A percentile compares a stretch with the other conserved stretches of the same genome.
Evolutionary conservation across 2,329 filamentous ascomycete species (phyloP).

Genomic region (Nemania sp.): DNA sequence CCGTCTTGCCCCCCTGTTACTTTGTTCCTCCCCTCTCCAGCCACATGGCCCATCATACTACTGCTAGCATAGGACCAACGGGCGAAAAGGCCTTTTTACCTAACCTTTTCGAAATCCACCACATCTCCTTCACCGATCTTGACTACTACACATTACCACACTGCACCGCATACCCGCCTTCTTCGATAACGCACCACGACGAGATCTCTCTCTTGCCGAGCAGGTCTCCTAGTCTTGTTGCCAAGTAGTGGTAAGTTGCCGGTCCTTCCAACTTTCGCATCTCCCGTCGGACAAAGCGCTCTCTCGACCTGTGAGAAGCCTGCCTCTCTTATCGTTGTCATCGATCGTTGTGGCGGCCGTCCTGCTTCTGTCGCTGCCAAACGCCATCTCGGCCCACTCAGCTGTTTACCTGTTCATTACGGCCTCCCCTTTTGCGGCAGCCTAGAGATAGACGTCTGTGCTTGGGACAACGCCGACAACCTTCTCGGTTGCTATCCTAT

Average conservation of each 20-base stretch:
- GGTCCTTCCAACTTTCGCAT: slow-evolving; percentile 11
- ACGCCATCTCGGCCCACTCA: slow-evolving; percentile 28
- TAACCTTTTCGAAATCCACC: slow-evolving; percentile 38
- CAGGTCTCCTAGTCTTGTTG: slow-evolving; percentile 44
- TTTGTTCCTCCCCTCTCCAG: slow-evolving; percentile 33
- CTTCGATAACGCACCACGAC: slow-evolving; percentile 40
- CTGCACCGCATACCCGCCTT: slow-evolving; percentile 35
- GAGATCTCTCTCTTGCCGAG: slow-evolving; percentile 44
- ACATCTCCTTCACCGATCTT: slow-evolving; percentile 43
- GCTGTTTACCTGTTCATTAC: slow-evolving; percentile 36
- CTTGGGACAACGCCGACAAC: slow-evolving; percentile 12
- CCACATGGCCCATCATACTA: slow-evolving; percentile 36
- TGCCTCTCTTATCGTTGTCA: slow-evolving; percentile 6
- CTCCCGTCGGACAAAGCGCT: slow-evolving; percentile 33
- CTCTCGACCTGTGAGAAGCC: slow-evolving; percentile 10
- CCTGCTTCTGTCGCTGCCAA: slow-evolving; percentile 27
- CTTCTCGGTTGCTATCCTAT: slow-evolving; percentile 16
- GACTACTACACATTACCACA: slow-evolving; percentile 39
- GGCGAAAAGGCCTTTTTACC: slow-evolving; percentile 36
- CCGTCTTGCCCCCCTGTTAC: slow-evolving; percentile 20
- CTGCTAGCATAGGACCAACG: slow-evolving; percentile 12
- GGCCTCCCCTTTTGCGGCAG: slow-evolving; percentile 37
- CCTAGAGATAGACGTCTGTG: slow-evolving; percentile 30
- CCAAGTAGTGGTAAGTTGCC: slow-evolving; percentile 41
- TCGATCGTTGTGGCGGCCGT: slow-evolving; percentile 17